Conservation (phyloP, 345 rosid genomes). For the Erysimum cheiranthoides region DNA sequence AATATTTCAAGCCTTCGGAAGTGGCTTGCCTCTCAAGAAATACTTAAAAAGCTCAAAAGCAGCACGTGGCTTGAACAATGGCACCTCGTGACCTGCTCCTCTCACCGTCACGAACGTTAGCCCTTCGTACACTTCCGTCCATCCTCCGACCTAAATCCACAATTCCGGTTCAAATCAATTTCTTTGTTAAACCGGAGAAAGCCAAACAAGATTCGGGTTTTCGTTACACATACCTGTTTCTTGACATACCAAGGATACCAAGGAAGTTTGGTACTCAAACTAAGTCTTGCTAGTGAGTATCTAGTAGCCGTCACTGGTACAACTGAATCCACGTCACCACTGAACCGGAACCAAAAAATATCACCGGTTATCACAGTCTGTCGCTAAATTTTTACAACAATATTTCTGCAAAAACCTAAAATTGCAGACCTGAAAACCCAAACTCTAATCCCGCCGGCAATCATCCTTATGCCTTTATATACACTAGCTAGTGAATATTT, state of each 20-base stretch:
- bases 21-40: conserved; percentile 77
- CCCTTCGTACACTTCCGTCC: conserved; percentile 95
- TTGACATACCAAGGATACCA: conserved; percentile 99
- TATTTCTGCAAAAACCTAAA: not conserved
- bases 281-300: conserved; percentile 79
- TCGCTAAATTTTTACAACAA: not conserved
- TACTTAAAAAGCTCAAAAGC: conserved; percentile 82
- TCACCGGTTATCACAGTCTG: not conserved
- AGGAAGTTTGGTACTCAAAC: conserved; percentile 67
- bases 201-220: not conserved
- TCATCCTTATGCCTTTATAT: too few species aligned
- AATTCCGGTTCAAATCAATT: not conserved
- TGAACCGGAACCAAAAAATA: conserved; percentile 33
- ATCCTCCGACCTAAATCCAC: conserved; percentile 77
- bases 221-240: conserved; percentile 65
- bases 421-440: conserved; percentile 89
- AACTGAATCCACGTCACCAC: conserved; percentile 97
- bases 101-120: conserved; percentile 92
- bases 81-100: conserved; percentile 99
- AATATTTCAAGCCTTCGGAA: conserved; percentile 63
- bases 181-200: not conserved
- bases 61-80: conserved; percentile 87
- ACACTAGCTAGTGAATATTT: too few species aligned
- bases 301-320: conserved; percentile 99
- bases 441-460: conserved; percentile 76